phyloP scores from a whole-genome alignment of 2,329 filamentous ascomycete species.

The Blumeria graminis region DNA sequence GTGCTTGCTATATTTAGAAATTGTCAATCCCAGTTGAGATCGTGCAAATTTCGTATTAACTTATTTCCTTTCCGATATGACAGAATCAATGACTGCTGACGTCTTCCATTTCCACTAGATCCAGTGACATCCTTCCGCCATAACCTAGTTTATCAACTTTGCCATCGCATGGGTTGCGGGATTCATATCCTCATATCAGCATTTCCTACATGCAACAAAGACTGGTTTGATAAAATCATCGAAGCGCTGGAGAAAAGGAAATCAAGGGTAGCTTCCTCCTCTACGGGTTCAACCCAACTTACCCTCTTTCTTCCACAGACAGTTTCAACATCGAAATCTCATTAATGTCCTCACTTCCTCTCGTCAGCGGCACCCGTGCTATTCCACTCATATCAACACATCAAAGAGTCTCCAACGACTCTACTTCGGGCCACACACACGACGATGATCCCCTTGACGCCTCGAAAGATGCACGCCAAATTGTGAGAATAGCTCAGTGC shows the following conservation, averaged over 20 bases:
- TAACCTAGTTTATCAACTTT: too few species aligned
- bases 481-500: slow-evolving; percentile 60
- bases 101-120: too few species aligned
- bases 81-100: too few species aligned
- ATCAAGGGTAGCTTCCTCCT: neutral
- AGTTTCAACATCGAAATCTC: slow-evolving; percentile 5
- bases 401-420: neutral
- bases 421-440: neutral
- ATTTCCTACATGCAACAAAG: too few species aligned
- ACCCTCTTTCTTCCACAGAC: neutral
- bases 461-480: slow-evolving; percentile 30
- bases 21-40: too few species aligned
- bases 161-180: too few species aligned
- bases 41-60: too few species aligned
- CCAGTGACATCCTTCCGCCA: too few species aligned
- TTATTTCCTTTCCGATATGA: too few species aligned
- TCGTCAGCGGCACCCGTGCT: slow-evolving; percentile 4
- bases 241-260: neutral
- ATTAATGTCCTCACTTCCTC: slow-evolving; percentile 9
- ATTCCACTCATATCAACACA: neutral
- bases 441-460: slow-evolving; percentile 19
- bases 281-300: neutral
- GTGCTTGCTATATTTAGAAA: too few species aligned
- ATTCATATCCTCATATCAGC: too few species aligned
- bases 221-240: neutral